phyloP scores from a whole-genome alignment of 2,329 filamentous ascomycete species.

The Xylariaceae sp. region DNA sequence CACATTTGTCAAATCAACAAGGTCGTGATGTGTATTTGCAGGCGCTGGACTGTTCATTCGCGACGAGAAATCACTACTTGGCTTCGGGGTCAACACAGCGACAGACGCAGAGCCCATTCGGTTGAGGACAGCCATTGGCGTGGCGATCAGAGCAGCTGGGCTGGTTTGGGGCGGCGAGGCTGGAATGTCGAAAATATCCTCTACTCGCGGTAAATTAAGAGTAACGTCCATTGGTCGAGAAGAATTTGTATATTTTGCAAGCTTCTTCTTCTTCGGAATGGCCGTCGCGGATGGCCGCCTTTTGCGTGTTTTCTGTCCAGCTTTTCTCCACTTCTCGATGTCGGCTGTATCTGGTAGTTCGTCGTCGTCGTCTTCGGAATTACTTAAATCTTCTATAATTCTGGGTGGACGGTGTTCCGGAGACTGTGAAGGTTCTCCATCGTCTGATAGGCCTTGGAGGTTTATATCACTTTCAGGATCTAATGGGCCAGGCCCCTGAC shows the following conservation, averaged over 20 bases:
- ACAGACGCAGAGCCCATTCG: slow-evolving; percentile 8
- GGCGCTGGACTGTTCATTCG: slow-evolving; percentile 27
- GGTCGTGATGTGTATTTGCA: slow-evolving; percentile 11
- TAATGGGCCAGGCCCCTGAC: slow-evolving; percentile 26
- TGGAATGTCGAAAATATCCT: slow-evolving; percentile 36
- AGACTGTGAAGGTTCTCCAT: slow-evolving; percentile 16
- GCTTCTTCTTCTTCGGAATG: slow-evolving; percentile 25
- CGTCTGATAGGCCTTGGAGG: slow-evolving; percentile 18
- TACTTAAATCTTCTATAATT: slow-evolving; percentile 12
- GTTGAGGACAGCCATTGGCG: slow-evolving; percentile 18
- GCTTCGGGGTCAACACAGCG: slow-evolving; percentile 26
- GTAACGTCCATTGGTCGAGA: slow-evolving; percentile 2
- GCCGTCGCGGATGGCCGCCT: slow-evolving; percentile 28
- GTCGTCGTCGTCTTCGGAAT: slow-evolving; percentile 31
- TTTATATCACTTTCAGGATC: slow-evolving; percentile 19
- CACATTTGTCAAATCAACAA: slow-evolving; percentile 28
- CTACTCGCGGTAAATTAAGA: slow-evolving; percentile 15
- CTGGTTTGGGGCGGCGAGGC: slow-evolving; percentile 40
- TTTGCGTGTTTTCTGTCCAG: slow-evolving; percentile 16
- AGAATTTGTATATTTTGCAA: slow-evolving; percentile 20
- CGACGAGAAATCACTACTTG: slow-evolving; percentile 28
- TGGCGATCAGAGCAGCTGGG: slow-evolving; percentile 27
- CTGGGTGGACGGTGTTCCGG: slow-evolving; percentile 1
- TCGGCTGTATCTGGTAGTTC: slow-evolving; percentile 32
- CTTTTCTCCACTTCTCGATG: slow-evolving; percentile 27